Conservation (phyloP, 768 basidiomycete species). For the Sistotremastrum niveocremeum region DNA sequence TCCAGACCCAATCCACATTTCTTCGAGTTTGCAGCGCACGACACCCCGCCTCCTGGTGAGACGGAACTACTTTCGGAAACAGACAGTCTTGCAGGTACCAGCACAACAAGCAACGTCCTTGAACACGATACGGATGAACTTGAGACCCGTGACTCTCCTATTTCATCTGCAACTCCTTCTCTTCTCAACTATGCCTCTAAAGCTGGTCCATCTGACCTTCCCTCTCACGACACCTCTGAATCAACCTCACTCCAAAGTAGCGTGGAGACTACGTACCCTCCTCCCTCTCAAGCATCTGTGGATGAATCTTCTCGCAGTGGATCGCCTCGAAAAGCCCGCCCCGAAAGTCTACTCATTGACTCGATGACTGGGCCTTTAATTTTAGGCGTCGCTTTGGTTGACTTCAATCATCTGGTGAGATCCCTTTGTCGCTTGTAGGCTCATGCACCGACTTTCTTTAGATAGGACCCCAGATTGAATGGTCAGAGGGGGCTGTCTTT, state of each 20-base stretch:
- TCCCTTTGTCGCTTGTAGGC: not conserved
- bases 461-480: constrained; percentile 90
- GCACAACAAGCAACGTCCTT: constrained; percentile 39
- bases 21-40: constrained; percentile 4
- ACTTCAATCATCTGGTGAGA: constrained; percentile 85
- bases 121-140: constrained; percentile 34
- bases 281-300: constrained; percentile 35
- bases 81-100: constrained; percentile 31
- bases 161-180: constrained; percentile 39
- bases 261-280: constrained; percentile 50
- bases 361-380: constrained; percentile 50
- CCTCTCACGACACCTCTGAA: constrained; percentile 37
- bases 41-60: constrained; percentile 12
- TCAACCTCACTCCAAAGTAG: constrained; percentile 34
- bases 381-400: constrained; percentile 82
- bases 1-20: constrained; percentile 3
- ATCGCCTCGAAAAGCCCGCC: constrained; percentile 42
- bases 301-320: constrained; percentile 9
- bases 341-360: constrained; percentile 63
- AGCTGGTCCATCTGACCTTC: constrained; percentile 26
- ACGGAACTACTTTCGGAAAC: constrained; percentile 16
- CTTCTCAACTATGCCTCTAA: constrained; percentile 20
- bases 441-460: constrained; percentile 16
- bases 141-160: constrained; percentile 31
- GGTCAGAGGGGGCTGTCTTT: constrained; percentile 62